A percentile compares a stretch with the other conserved stretches of the same genome.
phyloP scores from a whole-genome alignment of 345 rosid species.

The Rubroshorea leprosula region DNA sequence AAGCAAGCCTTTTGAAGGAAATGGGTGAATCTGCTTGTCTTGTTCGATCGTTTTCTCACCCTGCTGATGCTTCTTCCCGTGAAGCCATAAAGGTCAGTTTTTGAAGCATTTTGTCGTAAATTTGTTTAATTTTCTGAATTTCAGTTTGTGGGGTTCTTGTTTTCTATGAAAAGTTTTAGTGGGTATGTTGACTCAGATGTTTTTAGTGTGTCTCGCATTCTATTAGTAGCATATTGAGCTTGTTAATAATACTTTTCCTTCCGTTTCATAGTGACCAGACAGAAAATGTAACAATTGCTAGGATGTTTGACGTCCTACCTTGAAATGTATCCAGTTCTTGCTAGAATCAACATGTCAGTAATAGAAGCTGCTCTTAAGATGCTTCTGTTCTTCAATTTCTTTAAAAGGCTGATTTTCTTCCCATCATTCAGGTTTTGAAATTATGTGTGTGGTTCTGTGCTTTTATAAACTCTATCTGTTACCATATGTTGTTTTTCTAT shows the following conservation, averaged over 20 bases:
- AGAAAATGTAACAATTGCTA: too few relatives aligned
- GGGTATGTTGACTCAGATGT: conserved; percentile 2
- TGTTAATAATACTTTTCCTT: conserved; percentile 6
- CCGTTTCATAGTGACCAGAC: conserved; percentile 1
- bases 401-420: too few relatives aligned
- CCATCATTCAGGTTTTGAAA: too few relatives aligned
- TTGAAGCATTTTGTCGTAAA: not conserved
- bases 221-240: conserved; percentile 2
- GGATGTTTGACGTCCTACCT: too few relatives aligned
- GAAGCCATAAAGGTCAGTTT: conserved; percentile 50
- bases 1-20: not conserved
- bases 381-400: too few relatives aligned
- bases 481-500: too few relatives aligned
- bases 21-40: conserved; percentile 68
- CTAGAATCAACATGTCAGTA: too few relatives aligned
- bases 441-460: too few relatives aligned
- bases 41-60: conserved; percentile 80
- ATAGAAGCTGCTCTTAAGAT: not conserved
- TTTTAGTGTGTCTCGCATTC: not conserved
- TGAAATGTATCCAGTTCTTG: too few relatives aligned
- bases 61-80: conserved; percentile 49
- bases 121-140: not conserved
- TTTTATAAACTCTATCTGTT: too few relatives aligned
- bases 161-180: not conserved
- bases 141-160: not conserved